These are phyloP conservation scores for Endoconidiophora polonica DNA, from an alignment of 2,329 filamentous ascomycete species.

Conservation along the genomic window DNA sequence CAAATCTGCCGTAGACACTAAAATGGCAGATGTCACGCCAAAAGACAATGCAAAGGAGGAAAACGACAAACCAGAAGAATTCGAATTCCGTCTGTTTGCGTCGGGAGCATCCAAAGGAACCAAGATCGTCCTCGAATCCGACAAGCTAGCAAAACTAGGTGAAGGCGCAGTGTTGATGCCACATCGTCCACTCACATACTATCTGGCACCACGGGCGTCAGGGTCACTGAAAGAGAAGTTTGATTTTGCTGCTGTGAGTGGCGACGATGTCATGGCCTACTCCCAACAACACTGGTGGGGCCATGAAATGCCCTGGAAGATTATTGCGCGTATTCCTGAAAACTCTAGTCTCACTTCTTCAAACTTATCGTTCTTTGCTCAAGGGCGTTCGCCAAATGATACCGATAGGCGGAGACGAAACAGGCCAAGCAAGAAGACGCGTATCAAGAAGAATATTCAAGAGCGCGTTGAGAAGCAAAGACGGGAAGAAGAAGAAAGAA, in stretches of 20 bases:
- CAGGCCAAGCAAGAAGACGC: slow-evolving; percentile 38
- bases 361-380: slow-evolving; percentile 6
- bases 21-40: slow-evolving; percentile 1
- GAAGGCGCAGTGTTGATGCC: slow-evolving; percentile 22
- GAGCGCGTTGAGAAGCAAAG: slow-evolving; percentile 26
- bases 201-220: slow-evolving; percentile 27
- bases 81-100: slow-evolving; percentile 42
- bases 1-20: slow-evolving; percentile 15
- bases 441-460: slow-evolving; percentile 33
- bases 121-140: slow-evolving; percentile 34
- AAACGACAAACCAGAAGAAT: slow-evolving; percentile 25
- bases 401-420: slow-evolving; percentile 11
- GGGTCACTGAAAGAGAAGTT: slow-evolving; percentile 18
- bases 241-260: slow-evolving; percentile 28
- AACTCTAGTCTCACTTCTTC: slow-evolving; percentile 17
- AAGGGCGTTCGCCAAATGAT: neutral
- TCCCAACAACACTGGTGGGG: slow-evolving; percentile 36
- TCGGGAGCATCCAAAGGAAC: slow-evolving; percentile 24
- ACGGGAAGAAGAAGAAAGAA: slow-evolving; percentile 22
- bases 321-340: slow-evolving; percentile 26
- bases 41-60: slow-evolving; percentile 13
- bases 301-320: slow-evolving; percentile 43
- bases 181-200: slow-evolving; percentile 30
- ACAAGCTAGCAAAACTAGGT: slow-evolving; percentile 20
- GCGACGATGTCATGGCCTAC: slow-evolving; percentile 31